These are phyloP conservation scores for Punctularia strigosozonata DNA, from an alignment of 768 basidiomycete genomes.

Conservation along the genomic window DNA sequence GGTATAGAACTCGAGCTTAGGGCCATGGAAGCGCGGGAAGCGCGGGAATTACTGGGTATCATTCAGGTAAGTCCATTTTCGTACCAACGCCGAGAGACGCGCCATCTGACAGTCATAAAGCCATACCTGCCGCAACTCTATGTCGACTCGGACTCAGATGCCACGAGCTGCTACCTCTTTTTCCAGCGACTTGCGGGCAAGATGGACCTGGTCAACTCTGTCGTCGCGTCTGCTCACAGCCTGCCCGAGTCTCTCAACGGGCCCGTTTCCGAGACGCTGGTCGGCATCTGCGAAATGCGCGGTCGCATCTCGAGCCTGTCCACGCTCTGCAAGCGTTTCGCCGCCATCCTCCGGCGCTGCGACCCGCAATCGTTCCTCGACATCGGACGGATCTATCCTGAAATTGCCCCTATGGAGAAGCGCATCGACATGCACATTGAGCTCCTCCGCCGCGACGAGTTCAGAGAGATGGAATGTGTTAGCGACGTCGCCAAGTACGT, in stretches of 20 bases:
- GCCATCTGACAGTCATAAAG: conserved; percentile 22
- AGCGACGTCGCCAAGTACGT: conserved; percentile 79
- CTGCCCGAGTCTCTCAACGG: conserved; percentile 80
- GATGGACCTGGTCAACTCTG: conserved; percentile 72
- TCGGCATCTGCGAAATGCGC: conserved; percentile 94
- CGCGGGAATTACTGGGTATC: conserved; percentile 68
- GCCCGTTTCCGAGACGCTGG: conserved; percentile 71
- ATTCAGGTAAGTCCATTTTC: conserved; percentile 45
- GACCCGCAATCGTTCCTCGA: conserved; percentile 80
- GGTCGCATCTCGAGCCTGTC: conserved; percentile 73
- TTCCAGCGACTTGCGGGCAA: conserved; percentile 86
- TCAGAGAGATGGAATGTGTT: conserved; percentile 89
- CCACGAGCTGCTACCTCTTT: conserved; percentile 83
- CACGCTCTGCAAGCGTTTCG: conserved; percentile 81
- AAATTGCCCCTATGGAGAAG: conserved; percentile 83
- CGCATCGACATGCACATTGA: conserved; percentile 88
- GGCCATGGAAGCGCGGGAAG: conserved; percentile 75
- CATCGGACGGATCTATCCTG: conserved; percentile 72
- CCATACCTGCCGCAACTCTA: conserved; percentile 90
- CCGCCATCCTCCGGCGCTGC: conserved; percentile 69
- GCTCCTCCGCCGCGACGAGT: conserved; percentile 75
- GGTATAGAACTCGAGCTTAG: conserved; percentile 84
- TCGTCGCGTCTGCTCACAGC: conserved; percentile 73
- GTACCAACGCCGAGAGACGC: conserved; percentile 1
- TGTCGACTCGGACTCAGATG: conserved; percentile 79